Percentiles rank a stretch among this genome's conserved stretches.
Evolutionary conservation across 1,139 yeast species (phyloP).

Genomic region (Yamadazyma friedrichii): DNA sequence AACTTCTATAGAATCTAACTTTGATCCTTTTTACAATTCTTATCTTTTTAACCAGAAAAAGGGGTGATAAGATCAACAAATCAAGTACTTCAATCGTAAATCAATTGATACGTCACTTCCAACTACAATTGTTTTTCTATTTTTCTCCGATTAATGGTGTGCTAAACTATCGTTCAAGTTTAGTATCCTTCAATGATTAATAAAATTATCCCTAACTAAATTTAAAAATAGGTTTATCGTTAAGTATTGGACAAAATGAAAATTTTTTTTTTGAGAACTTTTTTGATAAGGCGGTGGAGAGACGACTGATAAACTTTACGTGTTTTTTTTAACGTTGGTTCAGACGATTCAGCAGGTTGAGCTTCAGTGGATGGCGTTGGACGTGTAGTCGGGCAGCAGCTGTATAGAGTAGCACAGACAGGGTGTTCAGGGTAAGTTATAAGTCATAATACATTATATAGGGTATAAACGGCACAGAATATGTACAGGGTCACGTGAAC

Average conservation of each 20-base stretch:
- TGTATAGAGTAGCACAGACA: too few species aligned
- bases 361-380: too few species aligned
- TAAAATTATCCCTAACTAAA: not conserved
- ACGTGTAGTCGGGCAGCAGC: too few species aligned
- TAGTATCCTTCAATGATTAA: not conserved
- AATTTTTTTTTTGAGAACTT: not conserved
- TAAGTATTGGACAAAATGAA: slow-evolving; percentile 1
- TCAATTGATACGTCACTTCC: not conserved
- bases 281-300: not conserved
- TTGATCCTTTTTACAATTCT: not conserved
- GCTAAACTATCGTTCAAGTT: too few species aligned
- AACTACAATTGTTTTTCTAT: not conserved
- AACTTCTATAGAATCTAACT: too few species aligned
- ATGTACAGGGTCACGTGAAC: too few species aligned
- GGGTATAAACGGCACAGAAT: too few species aligned
- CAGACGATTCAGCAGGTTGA: too few species aligned
- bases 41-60: slow-evolving; percentile 7
- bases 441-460: not conserved
- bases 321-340: too few species aligned
- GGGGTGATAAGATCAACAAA: slow-evolving; percentile 2
- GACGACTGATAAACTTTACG: too few species aligned
- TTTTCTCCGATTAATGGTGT: not conserved
- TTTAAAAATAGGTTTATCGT: not conserved
- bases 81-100: not conserved
- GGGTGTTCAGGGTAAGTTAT: not conserved